Percentiles rank a stretch among this genome's conserved stretches.
Evolutionary conservation across 2,329 filamentous ascomycete species (phyloP).

Genomic region (Phaeosphaeriaceae sp.): DNA sequence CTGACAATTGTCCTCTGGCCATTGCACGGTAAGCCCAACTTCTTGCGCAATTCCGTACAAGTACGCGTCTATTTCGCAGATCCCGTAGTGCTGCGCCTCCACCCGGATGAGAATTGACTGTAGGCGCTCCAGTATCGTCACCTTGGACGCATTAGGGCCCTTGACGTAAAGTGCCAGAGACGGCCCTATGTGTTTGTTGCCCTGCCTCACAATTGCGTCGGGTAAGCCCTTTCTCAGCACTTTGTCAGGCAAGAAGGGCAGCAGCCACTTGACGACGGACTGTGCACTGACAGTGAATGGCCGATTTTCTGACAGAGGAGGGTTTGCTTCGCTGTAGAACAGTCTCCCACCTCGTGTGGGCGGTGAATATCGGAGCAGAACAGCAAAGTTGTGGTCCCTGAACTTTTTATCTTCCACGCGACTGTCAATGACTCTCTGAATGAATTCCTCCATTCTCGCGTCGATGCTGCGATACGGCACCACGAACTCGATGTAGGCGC

Average conservation of each 20-base stretch:
- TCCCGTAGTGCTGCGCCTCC: conserved; percentile 11
- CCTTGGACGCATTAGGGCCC: not conserved
- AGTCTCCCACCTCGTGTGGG: not conserved
- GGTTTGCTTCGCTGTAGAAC: not conserved
- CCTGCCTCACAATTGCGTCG: not conserved
- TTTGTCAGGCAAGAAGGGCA: conserved; percentile 19
- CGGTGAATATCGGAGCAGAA: not conserved
- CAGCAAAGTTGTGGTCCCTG: not conserved
- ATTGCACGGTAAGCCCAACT: conserved; percentile 4
- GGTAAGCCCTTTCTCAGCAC: conserved; percentile 4
- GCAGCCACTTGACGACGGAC: conserved; percentile 3
- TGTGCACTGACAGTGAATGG: conserved; percentile 17
- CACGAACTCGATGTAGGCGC: conserved; percentile 23
- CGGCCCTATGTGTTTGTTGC: not conserved
- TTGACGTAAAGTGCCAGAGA: conserved; percentile 7
- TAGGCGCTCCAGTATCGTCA: not conserved
- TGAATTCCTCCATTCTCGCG: not conserved
- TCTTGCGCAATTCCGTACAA: conserved; percentile 11
- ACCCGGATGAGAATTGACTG: conserved; percentile 14
- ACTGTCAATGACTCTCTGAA: not conserved
- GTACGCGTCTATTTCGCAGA: conserved; percentile 12
- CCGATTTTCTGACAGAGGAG: not conserved
- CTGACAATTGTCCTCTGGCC: conserved; percentile 2
- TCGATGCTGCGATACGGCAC: conserved; percentile 12
- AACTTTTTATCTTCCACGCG: not conserved